phyloP scores from a whole-genome alignment of 257 asterid species.

The Prunella vulgaris region DNA sequence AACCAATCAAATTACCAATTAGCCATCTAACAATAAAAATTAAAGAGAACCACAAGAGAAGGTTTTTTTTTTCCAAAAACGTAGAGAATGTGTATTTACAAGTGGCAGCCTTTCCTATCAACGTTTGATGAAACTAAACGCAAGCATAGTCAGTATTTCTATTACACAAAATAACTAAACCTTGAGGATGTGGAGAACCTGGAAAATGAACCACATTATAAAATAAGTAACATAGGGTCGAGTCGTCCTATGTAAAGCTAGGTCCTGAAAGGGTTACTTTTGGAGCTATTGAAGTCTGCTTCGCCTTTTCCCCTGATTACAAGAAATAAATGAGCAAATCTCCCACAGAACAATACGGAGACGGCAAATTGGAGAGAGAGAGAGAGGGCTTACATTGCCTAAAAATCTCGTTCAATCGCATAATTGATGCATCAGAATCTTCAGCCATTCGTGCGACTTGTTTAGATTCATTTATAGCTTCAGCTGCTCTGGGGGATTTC shows the following conservation, averaged over 20 bases:
- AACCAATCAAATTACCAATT: too few relatives aligned
- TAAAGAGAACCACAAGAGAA: too few relatives aligned
- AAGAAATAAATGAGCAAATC: conserved; percentile 10
- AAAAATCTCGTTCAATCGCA: conserved; percentile 23
- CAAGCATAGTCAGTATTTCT: too few relatives aligned
- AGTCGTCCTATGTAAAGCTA: background rate
- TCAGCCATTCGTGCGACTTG: conserved; percentile 39
- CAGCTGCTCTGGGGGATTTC: conserved; percentile 33
- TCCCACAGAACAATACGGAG: background rate
- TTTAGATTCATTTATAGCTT: conserved; percentile 41
- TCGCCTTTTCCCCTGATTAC: conserved; percentile 25
- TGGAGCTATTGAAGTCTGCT: conserved; percentile 15
- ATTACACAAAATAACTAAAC: too few relatives aligned
- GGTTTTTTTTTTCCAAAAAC: too few relatives aligned
- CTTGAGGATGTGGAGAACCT: too few relatives aligned
- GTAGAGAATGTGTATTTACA: too few relatives aligned
- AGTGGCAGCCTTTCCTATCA: too few relatives aligned
- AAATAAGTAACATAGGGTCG: background rate
- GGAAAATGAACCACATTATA: too few relatives aligned
- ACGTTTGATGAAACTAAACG: too few relatives aligned
- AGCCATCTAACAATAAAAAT: too few relatives aligned
- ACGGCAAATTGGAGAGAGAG: background rate
- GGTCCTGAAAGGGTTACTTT: background rate
- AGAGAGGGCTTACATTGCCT: conserved; percentile 23
- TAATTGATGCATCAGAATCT: conserved; percentile 32